Conservation (phyloP, 768 basidiomycete genomes). For the Kwoniella sp. region DNA sequence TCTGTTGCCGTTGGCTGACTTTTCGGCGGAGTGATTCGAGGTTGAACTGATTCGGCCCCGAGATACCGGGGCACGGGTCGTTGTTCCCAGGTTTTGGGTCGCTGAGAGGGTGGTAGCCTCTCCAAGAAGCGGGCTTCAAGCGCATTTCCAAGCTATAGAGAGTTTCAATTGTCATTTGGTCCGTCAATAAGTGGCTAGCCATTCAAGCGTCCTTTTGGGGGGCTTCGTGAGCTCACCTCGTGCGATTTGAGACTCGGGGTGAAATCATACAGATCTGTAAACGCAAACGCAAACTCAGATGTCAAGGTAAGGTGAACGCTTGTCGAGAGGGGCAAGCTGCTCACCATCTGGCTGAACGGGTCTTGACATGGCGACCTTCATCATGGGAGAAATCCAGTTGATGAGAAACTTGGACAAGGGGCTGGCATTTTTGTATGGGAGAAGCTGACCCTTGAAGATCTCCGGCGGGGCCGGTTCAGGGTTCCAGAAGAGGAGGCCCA, state of each 20-base stretch:
- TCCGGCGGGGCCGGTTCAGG: constrained; percentile 11
- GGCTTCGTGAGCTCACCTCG: constrained; percentile 17
- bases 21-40: neutral
- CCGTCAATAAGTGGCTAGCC: too few species aligned
- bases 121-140: constrained; percentile 20
- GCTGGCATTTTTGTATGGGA: constrained; percentile 14
- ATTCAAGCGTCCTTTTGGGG: too few species aligned
- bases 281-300: too few species aligned
- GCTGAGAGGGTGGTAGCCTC: constrained; percentile 19
- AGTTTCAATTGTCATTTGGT: too few species aligned
- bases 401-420: constrained; percentile 10
- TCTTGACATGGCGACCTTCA: constrained; percentile 19
- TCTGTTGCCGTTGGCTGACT: neutral
- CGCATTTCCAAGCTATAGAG: constrained; percentile 12
- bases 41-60: neutral
- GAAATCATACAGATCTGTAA: constrained; percentile 30
- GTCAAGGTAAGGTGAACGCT: too few species aligned
- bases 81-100: neutral
- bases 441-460: constrained; percentile 16
- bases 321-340: too few species aligned
- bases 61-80: neutral
- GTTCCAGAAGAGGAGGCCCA: constrained; percentile 9
- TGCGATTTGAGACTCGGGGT: constrained; percentile 16
- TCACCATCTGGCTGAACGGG: constrained; percentile 11
- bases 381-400: constrained; percentile 19